Evolutionary conservation across 768 basidiomycete genomes (phyloP), one percentile per base, ranked within the genome.

Genomic region (Imleria badia): DNA sequence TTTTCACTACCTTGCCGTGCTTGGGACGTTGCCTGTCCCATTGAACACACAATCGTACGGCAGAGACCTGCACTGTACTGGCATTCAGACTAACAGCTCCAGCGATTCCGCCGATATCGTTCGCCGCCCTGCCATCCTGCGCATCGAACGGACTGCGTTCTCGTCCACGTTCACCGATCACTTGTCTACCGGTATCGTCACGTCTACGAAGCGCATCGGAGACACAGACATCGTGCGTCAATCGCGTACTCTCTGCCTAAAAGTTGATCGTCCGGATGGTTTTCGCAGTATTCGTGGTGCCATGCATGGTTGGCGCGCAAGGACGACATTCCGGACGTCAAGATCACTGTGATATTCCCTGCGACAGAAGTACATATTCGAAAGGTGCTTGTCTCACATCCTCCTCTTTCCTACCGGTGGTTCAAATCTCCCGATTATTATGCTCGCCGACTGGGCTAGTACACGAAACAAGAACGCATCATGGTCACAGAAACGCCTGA

Each of bases 321-420:
- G 36, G 59, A 56, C 38, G 72, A 65, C 38, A 26, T 65, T 3
- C 80, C 85, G 2, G 94, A 97, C 61, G 74, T 94, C 54, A 91
- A 91, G 73, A 81, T 98, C 60, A 89, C 85, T 56, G 75, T 94
- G 17, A 86, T 97, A 48, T 89, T 80, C 58, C 96, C 96, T 15
- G 93, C 93, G 2, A 98, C 93, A 0, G 89, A 94, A 9, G 82
- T 86, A 5, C 94, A 98, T 65, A 86, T 98, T 54, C 80, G 79
- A 56, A 97, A 97, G 79, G 20, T 49, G 45, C 34, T 45, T 19
- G 31, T 26, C 4, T 26, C 3, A 22, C 11, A 4, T 29, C 14
- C 17, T 43, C n/a, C n/a, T n/a, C n/a, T n/a, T n/a, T n/a, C n/a
- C n/a, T n/a, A 7, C n/a, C 9, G 17, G 29, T 13, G 9, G 15